These are phyloP conservation scores for Meyerozyma elateridarum DNA, from an alignment of 1,139 yeast genomes.

Conservation along the genomic window DNA sequence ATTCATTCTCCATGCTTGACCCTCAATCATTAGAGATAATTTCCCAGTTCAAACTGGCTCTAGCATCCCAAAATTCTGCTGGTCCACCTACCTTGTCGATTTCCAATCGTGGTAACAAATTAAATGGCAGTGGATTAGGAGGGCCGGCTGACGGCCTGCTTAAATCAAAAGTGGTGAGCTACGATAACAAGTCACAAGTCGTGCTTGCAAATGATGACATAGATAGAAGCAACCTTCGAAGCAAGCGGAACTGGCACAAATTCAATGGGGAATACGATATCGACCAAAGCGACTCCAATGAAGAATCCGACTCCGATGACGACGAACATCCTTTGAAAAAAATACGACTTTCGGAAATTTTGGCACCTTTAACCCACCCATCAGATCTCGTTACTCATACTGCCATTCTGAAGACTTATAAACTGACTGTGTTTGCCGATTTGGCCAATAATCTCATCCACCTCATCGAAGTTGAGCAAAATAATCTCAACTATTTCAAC, in stretches of 20 bases:
- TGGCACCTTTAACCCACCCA: constrained; percentile 78
- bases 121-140: constrained; percentile 8
- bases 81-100: constrained; percentile 12
- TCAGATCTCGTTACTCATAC: constrained; percentile 73
- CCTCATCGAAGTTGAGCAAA: constrained; percentile 75
- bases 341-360: constrained; percentile 46
- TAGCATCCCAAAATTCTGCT: constrained; percentile 17
- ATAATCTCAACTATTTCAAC: constrained; percentile 63
- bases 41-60: constrained; percentile 36
- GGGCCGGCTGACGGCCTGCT: constrained; percentile 13
- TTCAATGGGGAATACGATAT: constrained; percentile 13
- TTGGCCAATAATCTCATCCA: constrained; percentile 72
- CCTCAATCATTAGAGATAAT: constrained; percentile 37
- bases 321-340: constrained; percentile 33
- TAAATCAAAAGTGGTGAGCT: constrained; percentile 36
- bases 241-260: constrained; percentile 38
- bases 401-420: constrained; percentile 62
- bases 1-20: constrained; percentile 28
- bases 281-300: constrained; percentile 16
- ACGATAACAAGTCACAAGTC: constrained; percentile 36
- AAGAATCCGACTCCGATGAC: constrained; percentile 20
- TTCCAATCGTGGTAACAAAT: constrained; percentile 36
- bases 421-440: constrained; percentile 42
- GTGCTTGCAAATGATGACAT: constrained; percentile 36
- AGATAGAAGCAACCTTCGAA: constrained; percentile 23